Base-by-base conservation (phyloP, 768 basidiomycete species). In the Amanita subjunquillea region DNA sequence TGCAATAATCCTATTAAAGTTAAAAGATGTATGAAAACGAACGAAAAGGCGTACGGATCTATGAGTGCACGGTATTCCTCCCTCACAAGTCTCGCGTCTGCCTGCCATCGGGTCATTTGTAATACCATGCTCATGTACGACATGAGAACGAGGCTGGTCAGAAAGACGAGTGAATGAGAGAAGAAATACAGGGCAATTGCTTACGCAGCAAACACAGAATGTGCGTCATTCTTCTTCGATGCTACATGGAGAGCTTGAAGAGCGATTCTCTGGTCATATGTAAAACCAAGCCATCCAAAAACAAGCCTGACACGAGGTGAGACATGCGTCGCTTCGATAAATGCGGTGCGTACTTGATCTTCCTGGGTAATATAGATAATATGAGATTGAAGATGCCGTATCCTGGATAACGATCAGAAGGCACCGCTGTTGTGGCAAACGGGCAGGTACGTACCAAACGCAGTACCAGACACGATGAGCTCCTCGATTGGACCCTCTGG, bases 311-410 rank as follows among this genome's bases (percentile, higher is more conserved):
- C 2, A 23, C 10, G 6, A 23, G 17, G 5, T 23, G n/a, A 46
- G 38, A 40, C 29, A n/a, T 4, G 6, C 13, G 13, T 10, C 15
- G 9, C n/a, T 17, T 9, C 13, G 6, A 37, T 20, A 8, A 12
- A 9, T 46, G 15, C 20, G 40, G 12, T 8, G 62, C 78, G 50
- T 56, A 86, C 85, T 84, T 80, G 51, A 83, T 69, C 59, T 77
- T 81, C 55, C 80, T 80, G 15, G 88, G 89, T 12, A 91, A 67
- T 15, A 91, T 64, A 3, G 85, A 88, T 54, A 91, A 81, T 8
- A 89, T 82, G 44, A 91, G 74, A 61, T 90, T 90, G 68, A 91
- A 91, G 23, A 91, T 61, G 0, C 87, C 85, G 59, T 70, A 82
- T 0, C 78, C 75, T 70, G 51, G 36, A 25, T 13, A 47, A 30